phyloP scores from a whole-genome alignment of 805 yeast genomes.

The Priceomyces castillae region DNA sequence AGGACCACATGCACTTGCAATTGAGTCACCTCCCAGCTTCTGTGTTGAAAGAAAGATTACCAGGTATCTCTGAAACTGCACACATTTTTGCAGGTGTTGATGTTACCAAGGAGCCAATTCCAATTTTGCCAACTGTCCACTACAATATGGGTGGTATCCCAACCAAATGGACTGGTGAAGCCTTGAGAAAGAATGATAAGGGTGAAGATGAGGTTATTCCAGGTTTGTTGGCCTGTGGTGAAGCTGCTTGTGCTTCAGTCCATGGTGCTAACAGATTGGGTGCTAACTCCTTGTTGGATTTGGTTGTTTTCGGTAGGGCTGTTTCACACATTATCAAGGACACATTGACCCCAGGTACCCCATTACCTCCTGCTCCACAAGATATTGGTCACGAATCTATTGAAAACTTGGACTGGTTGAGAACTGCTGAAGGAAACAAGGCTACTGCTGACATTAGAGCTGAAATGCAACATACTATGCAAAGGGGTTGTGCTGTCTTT shows the following conservation, averaged over 20 bases:
- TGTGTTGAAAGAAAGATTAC: conserved; percentile 91
- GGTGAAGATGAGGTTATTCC: conserved; percentile 92
- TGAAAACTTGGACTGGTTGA: conserved; percentile 82
- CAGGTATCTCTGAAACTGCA: conserved; percentile 99
- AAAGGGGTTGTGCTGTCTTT: conserved; percentile 94
- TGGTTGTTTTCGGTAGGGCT: conserved; percentile 98
- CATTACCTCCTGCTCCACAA: conserved; percentile 77
- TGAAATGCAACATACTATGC: conserved; percentile 95
- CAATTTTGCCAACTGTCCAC: conserved; percentile 96
- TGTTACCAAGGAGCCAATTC: conserved; percentile 98
- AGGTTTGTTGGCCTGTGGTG: conserved; percentile 97
- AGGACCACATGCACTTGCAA: conserved; percentile 94
- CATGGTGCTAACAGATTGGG: conserved; percentile 99
- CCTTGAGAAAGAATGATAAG: conserved; percentile 69
- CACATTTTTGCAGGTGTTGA: conserved; percentile 98
- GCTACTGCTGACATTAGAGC: conserved; percentile 87
- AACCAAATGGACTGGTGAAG: conserved; percentile 97
- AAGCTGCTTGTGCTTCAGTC: conserved; percentile 98
- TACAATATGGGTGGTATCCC: conserved; percentile 99
- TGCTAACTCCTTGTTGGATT: conserved; percentile 93
- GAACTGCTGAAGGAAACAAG: conserved; percentile 80
- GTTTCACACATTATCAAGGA: conserved; percentile 90
- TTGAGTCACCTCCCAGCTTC: conserved; percentile 90
- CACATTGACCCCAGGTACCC: conserved; percentile 81
- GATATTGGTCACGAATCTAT: conserved; percentile 88